Conservation (phyloP, 352 stramenopile genomes). For the Globisporangium paddicum region DNA sequence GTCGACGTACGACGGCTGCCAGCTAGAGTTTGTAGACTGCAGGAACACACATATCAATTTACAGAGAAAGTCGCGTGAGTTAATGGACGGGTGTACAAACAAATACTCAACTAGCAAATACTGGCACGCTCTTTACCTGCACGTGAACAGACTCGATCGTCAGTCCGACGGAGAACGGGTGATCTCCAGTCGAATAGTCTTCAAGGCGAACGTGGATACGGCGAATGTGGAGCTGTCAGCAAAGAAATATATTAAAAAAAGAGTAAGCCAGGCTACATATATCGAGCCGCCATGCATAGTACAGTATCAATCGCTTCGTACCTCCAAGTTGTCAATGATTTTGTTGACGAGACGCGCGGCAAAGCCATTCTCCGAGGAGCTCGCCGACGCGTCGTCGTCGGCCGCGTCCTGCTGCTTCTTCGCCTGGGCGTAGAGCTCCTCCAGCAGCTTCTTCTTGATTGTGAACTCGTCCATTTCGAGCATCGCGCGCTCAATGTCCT, state of each 20-base stretch:
- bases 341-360: slow-evolving; percentile 78
- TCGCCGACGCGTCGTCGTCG: slow-evolving; percentile 1
- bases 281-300: background rate
- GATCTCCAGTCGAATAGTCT: slow-evolving; percentile 69
- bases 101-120: background rate
- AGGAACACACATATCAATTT: background rate
- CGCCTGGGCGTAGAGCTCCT: slow-evolving; percentile 70
- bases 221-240: slow-evolving; percentile 67
- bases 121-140: slow-evolving; percentile 25
- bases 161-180: slow-evolving; percentile 77
- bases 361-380: slow-evolving; percentile 54
- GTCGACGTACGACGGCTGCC: slow-evolving; percentile 83
- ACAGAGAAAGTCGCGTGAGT: background rate
- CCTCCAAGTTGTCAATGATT: slow-evolving; percentile 88
- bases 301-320: slow-evolving; percentile 10
- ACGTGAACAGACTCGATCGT: slow-evolving; percentile 82
- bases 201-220: slow-evolving; percentile 82
- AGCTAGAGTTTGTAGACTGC: slow-evolving; percentile 85
- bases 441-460: slow-evolving; percentile 82
- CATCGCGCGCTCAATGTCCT: slow-evolving; percentile 76
- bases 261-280: background rate
- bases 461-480: slow-evolving; percentile 72
- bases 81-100: background rate
- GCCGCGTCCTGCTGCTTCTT: slow-evolving; percentile 56
- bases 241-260: slow-evolving; percentile 1